Evolutionary conservation across 495 filamentous ascomycete species (phyloP), one percentile per base, ranked within the genome.

Genomic region (Tirmania nivea): DNA sequence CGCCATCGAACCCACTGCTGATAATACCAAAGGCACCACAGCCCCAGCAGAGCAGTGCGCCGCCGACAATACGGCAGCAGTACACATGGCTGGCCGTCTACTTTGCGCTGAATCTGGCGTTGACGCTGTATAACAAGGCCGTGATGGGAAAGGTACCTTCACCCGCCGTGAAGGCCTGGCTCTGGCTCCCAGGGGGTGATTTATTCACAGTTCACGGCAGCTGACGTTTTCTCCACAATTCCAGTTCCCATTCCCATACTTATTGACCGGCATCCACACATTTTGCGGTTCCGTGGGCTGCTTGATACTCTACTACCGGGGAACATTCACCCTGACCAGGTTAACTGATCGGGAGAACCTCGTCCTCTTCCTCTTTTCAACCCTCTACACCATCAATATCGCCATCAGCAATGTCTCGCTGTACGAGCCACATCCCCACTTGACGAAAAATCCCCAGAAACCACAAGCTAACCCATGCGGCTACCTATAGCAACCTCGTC

Each of bases 361-460:
- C 3, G 64, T 66, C 10, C 65, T 77, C 21, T 56, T 71, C 8
- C 59, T 68, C 8, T 78, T 78, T 59, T 78, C 76, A 7, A 62
- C 71, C 17, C 67, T 78, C 3, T 78, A 75, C 61, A 76, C 75
- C 20, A 60, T 75, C 61, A 78, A 78, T 65, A 76, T 78, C 52
- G 75, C 75, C 52, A 70, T 76, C 42, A 74, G 70, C 20, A 76
- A 75, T 56, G 68, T 74, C 25, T 76, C 74, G 1, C 68, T 76
- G 66, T 71, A 53, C 21, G 59, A 53, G 9, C 17, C 48, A 34
- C 35, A 16, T 31, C 48, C 39, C 42, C 14, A 17, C 2, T 50
- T 12, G 39, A 47, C 39, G 39, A 47, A 47, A 14, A 47, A 14
- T 2, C 4, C 17, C 39, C 39, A 45, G 12, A 45, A 7, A 17